These are phyloP conservation scores for Balakata baccata DNA, from an alignment of 345 rosid genomes.

Conservation along the genomic window DNA sequence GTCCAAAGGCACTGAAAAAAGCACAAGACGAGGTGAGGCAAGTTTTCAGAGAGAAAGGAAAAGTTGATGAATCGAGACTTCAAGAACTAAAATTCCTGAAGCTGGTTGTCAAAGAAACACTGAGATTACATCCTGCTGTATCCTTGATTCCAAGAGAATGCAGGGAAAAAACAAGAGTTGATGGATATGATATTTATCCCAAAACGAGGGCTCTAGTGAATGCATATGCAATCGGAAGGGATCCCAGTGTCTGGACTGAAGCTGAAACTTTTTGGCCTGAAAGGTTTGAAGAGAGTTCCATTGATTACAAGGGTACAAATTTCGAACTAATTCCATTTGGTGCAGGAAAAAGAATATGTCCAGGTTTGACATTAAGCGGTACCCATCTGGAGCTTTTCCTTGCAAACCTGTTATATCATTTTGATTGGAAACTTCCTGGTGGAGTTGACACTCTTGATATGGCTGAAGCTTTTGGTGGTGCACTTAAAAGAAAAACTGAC, in stretches of 20 bases:
- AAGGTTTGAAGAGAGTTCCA: background rate
- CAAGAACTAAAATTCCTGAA: constrained; percentile 17
- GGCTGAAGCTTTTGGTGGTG: background rate
- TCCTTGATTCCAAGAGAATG: constrained; percentile 1
- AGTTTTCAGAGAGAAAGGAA: constrained; percentile 14
- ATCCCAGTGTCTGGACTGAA: constrained; percentile 1
- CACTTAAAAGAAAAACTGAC: background rate
- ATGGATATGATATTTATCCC: background rate
- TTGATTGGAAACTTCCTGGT: constrained; percentile 3
- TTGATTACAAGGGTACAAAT: constrained; percentile 4
- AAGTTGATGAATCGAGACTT: constrained; percentile 10
- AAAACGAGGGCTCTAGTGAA: background rate
- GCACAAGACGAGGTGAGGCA: constrained; percentile 32
- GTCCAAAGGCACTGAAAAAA: constrained; percentile 15
- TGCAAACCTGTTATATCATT: background rate
- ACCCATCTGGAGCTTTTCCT: background rate
- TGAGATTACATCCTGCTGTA: constrained; percentile 12
- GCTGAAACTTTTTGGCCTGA: constrained; percentile 1
- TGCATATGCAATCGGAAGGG: constrained; percentile 2
- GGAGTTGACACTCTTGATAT: background rate
- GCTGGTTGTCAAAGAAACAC: constrained; percentile 9
- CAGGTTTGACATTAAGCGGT: background rate
- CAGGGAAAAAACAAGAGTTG: background rate
- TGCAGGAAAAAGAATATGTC: constrained; percentile 3
- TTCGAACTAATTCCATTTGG: background rate